phyloP scores from a whole-genome alignment of 2,329 filamentous ascomycete genomes.

The Colletotrichum karsti region DNA sequence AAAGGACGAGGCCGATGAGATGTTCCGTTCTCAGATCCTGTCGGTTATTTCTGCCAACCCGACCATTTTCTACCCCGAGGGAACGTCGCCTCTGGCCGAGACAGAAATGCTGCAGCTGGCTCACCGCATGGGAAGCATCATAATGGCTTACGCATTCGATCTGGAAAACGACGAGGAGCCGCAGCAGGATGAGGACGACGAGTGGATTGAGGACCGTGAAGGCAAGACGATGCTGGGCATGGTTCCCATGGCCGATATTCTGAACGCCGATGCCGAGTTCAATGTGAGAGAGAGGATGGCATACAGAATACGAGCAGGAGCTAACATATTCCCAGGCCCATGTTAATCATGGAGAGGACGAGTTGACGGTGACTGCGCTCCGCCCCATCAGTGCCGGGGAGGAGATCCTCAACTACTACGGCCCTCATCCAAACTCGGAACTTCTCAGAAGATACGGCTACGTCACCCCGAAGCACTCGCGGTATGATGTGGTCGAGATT shows the following conservation, averaged over 20 bases:
- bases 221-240: conserved; percentile 76
- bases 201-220: conserved; percentile 72
- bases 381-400: conserved; percentile 74
- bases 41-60: conserved; percentile 57
- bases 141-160: conserved; percentile 95
- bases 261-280: conserved; percentile 90
- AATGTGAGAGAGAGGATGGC: conserved; percentile 62
- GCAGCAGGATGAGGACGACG: conserved; percentile 68
- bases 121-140: conserved; percentile 85
- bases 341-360: conserved; percentile 61
- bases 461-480: conserved; percentile 78
- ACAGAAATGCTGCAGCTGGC: conserved; percentile 61
- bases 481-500: conserved; percentile 86
- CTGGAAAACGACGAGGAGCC: conserved; percentile 68
- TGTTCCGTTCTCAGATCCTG: conserved; percentile 67
- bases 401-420: conserved; percentile 91
- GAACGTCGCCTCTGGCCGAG: conserved; percentile 46
- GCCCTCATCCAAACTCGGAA: conserved; percentile 83
- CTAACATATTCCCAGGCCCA: conserved; percentile 49
- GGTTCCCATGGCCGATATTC: conserved; percentile 89
- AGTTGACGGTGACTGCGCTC: conserved; percentile 76
- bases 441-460: conserved; percentile 88
- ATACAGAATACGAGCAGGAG: too few relatives aligned
- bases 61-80: conserved; percentile 52
- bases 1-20: conserved; percentile 73